These are phyloP conservation scores for Physaria fendleri DNA, from an alignment of 345 rosid genomes.

Conservation along the genomic window DNA sequence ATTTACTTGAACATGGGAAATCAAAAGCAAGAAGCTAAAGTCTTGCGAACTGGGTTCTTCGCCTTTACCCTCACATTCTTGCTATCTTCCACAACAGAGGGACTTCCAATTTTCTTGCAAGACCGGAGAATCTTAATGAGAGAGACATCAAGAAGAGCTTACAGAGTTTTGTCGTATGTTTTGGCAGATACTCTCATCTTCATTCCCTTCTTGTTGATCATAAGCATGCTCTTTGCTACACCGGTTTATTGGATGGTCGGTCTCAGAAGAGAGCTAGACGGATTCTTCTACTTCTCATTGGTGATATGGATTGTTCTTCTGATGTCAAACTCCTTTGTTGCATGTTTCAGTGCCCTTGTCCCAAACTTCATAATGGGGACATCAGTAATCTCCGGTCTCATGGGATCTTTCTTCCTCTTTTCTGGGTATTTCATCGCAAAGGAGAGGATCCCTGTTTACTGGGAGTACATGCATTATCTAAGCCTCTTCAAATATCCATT, in stretches of 20 bases:
- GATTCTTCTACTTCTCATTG: slow-evolving; percentile 62
- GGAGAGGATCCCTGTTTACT: slow-evolving; percentile 61
- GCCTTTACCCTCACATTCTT: slow-evolving; percentile 85
- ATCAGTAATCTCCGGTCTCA: slow-evolving; percentile 75
- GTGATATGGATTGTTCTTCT: slow-evolving; percentile 61
- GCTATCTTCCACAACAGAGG: slow-evolving; percentile 85
- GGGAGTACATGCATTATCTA: slow-evolving; percentile 83
- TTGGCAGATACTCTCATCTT: slow-evolving; percentile 62
- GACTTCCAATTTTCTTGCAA: slow-evolving; percentile 77
- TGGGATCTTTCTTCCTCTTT: slow-evolving; percentile 92
- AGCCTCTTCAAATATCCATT: slow-evolving; percentile 60
- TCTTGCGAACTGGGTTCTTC: slow-evolving; percentile 64
- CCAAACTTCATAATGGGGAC: slow-evolving; percentile 95
- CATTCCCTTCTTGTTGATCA: slow-evolving; percentile 64
- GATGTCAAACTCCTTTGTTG: slow-evolving; percentile 84
- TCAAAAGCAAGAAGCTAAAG: slow-evolving; percentile 35
- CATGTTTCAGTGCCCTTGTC: slow-evolving; percentile 88
- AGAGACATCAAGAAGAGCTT: slow-evolving; percentile 80
- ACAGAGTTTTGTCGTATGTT: slow-evolving; percentile 61
- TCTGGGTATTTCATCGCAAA: slow-evolving; percentile 77
- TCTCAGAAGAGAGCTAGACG: slow-evolving; percentile 46
- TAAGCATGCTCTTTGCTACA: slow-evolving; percentile 54
- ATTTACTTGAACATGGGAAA: slow-evolving; percentile 62
- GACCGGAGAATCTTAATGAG: slow-evolving; percentile 72
- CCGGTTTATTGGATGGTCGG: slow-evolving; percentile 93